These are phyloP conservation scores for Pichia inconspicua DNA, from an alignment of 1,139 yeast genomes.

Conservation along the genomic window DNA sequence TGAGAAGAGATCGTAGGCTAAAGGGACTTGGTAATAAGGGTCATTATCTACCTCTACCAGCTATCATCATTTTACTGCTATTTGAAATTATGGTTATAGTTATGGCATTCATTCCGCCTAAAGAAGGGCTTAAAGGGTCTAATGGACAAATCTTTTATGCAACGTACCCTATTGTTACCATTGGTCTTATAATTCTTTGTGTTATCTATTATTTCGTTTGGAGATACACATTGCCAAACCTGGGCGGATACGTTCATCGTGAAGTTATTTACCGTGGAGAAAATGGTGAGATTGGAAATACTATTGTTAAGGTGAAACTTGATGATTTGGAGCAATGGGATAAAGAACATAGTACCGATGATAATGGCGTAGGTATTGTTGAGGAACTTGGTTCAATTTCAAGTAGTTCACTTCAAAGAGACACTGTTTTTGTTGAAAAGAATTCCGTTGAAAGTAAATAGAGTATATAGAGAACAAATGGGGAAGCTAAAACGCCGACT, in stretches of 20 bases:
- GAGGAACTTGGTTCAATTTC: neutral
- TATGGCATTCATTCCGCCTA: slow-evolving; percentile 37
- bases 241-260: slow-evolving; percentile 32
- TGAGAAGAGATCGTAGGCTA: slow-evolving; percentile 32
- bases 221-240: slow-evolving; percentile 33
- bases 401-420: neutral
- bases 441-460: no score
- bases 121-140: slow-evolving; percentile 30
- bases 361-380: slow-evolving; percentile 8
- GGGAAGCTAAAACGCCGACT: no score
- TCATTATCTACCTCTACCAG: slow-evolving; percentile 29
- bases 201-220: slow-evolving; percentile 31
- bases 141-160: slow-evolving; percentile 32
- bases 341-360: slow-evolving; percentile 10
- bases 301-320: slow-evolving; percentile 31
- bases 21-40: slow-evolving; percentile 30
- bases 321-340: slow-evolving; percentile 33
- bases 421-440: no score
- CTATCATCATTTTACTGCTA: slow-evolving; percentile 28
- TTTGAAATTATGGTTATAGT: slow-evolving; percentile 33
- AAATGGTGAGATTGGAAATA: slow-evolving; percentile 36
- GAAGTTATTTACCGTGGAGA: slow-evolving; percentile 28
- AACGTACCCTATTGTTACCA: slow-evolving; percentile 25
- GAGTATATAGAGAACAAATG: no score
- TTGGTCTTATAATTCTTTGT: slow-evolving; percentile 31